phyloP scores from a whole-genome alignment of 2,329 filamentous ascomycete species.

The Lecanosticta acicola region DNA sequence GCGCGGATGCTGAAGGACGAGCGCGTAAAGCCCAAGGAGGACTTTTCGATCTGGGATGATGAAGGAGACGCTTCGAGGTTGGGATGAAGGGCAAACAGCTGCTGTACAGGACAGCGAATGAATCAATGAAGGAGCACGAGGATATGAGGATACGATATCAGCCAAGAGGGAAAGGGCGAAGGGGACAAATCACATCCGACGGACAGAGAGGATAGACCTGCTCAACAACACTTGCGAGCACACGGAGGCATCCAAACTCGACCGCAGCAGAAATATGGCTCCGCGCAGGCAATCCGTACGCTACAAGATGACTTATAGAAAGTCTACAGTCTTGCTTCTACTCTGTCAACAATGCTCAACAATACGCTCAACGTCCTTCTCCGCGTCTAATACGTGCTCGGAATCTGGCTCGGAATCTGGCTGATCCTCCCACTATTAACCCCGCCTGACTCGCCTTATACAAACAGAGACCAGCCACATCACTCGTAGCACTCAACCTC shows the following conservation, averaged over 20 bases:
- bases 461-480: constrained; percentile 60
- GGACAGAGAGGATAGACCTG: not conserved
- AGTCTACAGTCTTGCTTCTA: not conserved
- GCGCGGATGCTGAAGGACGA: constrained; percentile 89
- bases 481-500: constrained; percentile 51
- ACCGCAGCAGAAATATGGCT: no score
- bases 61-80: constrained; percentile 31
- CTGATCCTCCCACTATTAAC: constrained; percentile 52
- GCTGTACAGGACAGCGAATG: not conserved
- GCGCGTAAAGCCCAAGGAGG: constrained; percentile 50
- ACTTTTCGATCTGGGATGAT: constrained; percentile 30
- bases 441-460: constrained; percentile 61
- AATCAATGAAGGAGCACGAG: not conserved
- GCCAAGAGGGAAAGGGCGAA: not conserved
- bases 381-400: constrained; percentile 11
- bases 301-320: no score
- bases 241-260: no score
- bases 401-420: constrained; percentile 12
- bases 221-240: no score
- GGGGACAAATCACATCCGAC: not conserved
- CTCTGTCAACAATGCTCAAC: not conserved
- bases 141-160: not conserved
- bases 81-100: constrained; percentile 21
- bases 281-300: no score
- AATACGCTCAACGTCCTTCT: not conserved